phyloP scores from a whole-genome alignment of 2,329 filamentous ascomycete species.

The Paecilomyces dactylethromorphus region DNA sequence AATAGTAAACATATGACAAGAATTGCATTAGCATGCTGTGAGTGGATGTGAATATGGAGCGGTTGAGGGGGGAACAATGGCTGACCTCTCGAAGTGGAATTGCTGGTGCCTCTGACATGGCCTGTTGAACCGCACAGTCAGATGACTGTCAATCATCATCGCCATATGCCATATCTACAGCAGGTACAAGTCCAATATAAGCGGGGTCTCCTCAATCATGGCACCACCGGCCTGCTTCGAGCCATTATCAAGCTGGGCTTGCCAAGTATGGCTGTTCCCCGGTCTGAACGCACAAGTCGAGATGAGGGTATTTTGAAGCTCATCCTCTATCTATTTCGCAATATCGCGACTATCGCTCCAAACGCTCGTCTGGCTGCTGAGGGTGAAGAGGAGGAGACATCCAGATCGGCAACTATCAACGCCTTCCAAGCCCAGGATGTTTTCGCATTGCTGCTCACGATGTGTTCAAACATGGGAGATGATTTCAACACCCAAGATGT shows the following conservation, averaged over 20 bases:
- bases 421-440: constrained; percentile 88
- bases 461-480: constrained; percentile 88
- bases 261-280: constrained; percentile 74
- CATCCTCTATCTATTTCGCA: constrained; percentile 80
- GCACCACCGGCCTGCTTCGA: constrained; percentile 68
- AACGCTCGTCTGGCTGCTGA: constrained; percentile 67
- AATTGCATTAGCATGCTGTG: constrained; percentile 71
- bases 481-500: constrained; percentile 88
- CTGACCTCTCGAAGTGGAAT: constrained; percentile 53
- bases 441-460: constrained; percentile 73
- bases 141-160: constrained; percentile 88
- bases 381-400: constrained; percentile 84
- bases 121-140: constrained; percentile 74
- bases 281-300: constrained; percentile 66
- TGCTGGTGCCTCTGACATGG: constrained; percentile 91
- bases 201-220: constrained; percentile 76
- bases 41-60: constrained; percentile 11
- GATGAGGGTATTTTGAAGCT: constrained; percentile 93
- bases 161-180: constrained; percentile 83
- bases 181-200: constrained; percentile 88
- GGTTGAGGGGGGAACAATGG: constrained; percentile 9
- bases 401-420: constrained; percentile 79
- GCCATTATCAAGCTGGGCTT: constrained; percentile 74
- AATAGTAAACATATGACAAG: constrained; percentile 71
- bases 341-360: constrained; percentile 76